phyloP scores from a whole-genome alignment of 768 basidiomycete genomes.

The Boletus rubroflammeus region DNA sequence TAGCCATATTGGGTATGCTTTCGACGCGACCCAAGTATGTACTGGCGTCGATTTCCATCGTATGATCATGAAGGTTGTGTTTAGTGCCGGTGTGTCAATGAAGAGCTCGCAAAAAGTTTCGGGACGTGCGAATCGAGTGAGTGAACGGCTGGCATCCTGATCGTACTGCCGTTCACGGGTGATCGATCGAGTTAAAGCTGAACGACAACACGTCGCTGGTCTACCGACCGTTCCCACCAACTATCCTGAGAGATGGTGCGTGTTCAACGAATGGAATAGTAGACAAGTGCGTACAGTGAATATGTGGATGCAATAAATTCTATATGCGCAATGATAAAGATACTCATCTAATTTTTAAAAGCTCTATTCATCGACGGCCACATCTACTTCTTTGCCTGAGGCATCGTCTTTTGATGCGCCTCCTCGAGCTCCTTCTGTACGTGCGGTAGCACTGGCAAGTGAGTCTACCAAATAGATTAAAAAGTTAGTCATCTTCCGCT shows the following conservation, averaged over 20 bases:
- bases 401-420: constrained; percentile 75
- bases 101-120: neutral
- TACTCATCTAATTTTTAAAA: constrained; percentile 1
- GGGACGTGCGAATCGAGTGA: neutral
- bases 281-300: constrained; percentile 11
- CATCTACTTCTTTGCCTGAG: constrained; percentile 65
- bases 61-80: neutral
- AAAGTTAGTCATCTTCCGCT: neutral
- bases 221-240: neutral
- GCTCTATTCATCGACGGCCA: neutral
- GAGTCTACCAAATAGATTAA: constrained; percentile 53
- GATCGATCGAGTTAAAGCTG: neutral
- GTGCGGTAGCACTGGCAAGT: constrained; percentile 79
- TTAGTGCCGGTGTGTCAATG: no score
- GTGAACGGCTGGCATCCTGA: neutral
- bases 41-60: no score
- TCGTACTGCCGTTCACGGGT: neutral
- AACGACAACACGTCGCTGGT: neutral
- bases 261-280: constrained; percentile 8
- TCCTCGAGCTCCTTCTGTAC: constrained; percentile 88
- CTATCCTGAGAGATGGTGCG: neutral
- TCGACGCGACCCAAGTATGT: no score
- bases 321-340: constrained; percentile 14
- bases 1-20: no score
- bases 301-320: constrained; percentile 15